Base-by-base conservation (phyloP, 2,329 filamentous ascomycete genomes). In the Diplodia scrobiculata region DNA sequence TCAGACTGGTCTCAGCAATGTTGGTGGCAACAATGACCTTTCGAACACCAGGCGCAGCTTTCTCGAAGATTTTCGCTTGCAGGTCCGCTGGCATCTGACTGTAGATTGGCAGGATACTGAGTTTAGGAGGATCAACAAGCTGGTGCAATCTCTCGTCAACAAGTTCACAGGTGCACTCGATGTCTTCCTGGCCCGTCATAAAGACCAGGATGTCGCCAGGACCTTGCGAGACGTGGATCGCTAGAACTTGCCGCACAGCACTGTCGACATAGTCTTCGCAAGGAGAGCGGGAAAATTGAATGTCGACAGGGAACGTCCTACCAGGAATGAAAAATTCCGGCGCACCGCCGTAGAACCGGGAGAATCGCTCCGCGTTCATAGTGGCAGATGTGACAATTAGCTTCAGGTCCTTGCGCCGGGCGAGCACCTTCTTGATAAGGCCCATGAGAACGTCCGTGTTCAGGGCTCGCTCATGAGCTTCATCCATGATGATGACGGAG, bases 11-110 rank as follows among this genome's bases (percentile, higher is more conserved):
- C 78, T 99, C 95, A 1, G 95, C 95, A 77, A 99, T 99, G 73
- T 99, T 99, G 36, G 95, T 99, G 0, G 96, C 95, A 48, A 99
- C 94, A 69, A 99, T 97, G 72, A 97, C 96, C 76, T 99, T 99
- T 67, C 95, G 88, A 4, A 97, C 93, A 1, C 95, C 95, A 0
- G 93, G 90, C 2, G 91, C 83, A 2, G 96, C 95, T 70, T 89
- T 87, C 74, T 99, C 94, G 72, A 99, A 99, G 70, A 99, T 99
- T 79, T 96, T 98, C 67, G 95, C 92, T 78, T 99, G 96, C 41
- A 99, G 82, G 77, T 99, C 96, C 38, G 95, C 95, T 2, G 95
- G 96, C 95, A 99, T 97, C 78, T 99, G 95, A 84, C 92, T 97
- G 86, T 99, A 99, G 65, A 99, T 98, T 0, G 96, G 96, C 32